These are phyloP conservation scores for Coniochaeta pulveracea DNA, from an alignment of 2,329 filamentous ascomycete species.

Conservation along the genomic window DNA sequence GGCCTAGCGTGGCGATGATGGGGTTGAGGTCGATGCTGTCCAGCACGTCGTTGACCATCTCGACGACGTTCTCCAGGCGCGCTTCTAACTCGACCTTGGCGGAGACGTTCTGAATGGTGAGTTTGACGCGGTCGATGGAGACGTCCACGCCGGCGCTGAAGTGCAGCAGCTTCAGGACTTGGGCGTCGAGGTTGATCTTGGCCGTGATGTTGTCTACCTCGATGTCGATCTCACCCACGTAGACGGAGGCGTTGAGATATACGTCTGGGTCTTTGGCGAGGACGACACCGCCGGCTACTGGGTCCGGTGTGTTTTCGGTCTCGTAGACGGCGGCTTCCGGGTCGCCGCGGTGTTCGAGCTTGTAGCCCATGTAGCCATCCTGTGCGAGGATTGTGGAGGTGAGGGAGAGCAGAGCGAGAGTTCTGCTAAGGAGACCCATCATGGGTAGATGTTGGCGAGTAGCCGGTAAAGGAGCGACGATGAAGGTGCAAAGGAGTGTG, in stretches of 20 bases:
- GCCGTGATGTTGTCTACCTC: conserved; percentile 48
- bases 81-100: conserved; percentile 49
- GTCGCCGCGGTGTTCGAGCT: conserved; percentile 37
- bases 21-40: conserved; percentile 50
- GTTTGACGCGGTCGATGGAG: conserved; percentile 42
- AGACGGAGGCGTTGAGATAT: conserved; percentile 46
- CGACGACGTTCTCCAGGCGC: conserved; percentile 45
- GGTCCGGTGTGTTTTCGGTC: conserved; percentile 34
- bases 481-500: not conserved
- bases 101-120: conserved; percentile 45
- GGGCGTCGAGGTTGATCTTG: conserved; percentile 47
- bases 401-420: conserved; percentile 6
- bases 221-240: conserved; percentile 46
- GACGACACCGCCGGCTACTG: conserved; percentile 25
- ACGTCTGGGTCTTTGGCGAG: conserved; percentile 41
- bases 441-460: conserved; percentile 7
- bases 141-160: conserved; percentile 52
- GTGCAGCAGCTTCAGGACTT: conserved; percentile 44
- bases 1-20: conserved; percentile 41
- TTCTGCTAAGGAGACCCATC: conserved; percentile 10
- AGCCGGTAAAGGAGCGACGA: not conserved
- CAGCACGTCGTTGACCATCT: conserved; percentile 47
- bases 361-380: conserved; percentile 44
- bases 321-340: conserved; percentile 39
- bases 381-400: conserved; percentile 9